A percentile compares a stretch with the other conserved stretches of the same genome.
Evolutionary conservation across 345 rosid species (phyloP).

Genomic region (Arabis hirsuta): DNA sequence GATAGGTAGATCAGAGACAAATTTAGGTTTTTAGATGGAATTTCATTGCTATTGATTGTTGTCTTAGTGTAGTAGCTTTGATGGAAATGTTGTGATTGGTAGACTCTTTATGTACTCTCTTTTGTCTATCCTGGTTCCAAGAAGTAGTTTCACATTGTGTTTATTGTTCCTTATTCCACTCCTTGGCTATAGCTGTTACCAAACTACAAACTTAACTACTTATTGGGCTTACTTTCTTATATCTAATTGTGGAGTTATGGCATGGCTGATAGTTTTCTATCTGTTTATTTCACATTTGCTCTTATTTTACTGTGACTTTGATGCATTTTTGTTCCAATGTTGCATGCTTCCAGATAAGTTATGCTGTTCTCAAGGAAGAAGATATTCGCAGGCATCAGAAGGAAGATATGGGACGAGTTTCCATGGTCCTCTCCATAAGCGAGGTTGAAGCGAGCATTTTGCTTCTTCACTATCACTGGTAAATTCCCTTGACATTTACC

Average conservation of each 20-base stretch:
- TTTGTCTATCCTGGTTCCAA: background rate
- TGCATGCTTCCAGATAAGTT: conserved; percentile 60
- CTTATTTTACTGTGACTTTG: conserved; percentile 8
- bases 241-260: background rate
- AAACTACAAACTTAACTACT: background rate
- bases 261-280: conserved; percentile 10
- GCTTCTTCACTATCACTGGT: conserved; percentile 86
- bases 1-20: background rate
- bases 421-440: conserved; percentile 75
- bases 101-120: background rate
- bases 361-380: conserved; percentile 62
- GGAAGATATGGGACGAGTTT: conserved; percentile 70
- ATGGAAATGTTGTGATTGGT: background rate
- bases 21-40: background rate
- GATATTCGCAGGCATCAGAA: conserved; percentile 74
- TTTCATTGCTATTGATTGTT: background rate
- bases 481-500: conserved; percentile 22
- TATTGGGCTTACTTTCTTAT: background rate
- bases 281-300: conserved; percentile 31
- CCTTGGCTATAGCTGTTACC: background rate
- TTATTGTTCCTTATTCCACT: background rate
- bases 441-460: conserved; percentile 61
- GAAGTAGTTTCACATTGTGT: conserved; percentile 5
- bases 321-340: conserved; percentile 21
- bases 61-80: conserved; percentile 21